Conservation (phyloP, 345 rosid species). For the Odontarrhena argentea region DNA sequence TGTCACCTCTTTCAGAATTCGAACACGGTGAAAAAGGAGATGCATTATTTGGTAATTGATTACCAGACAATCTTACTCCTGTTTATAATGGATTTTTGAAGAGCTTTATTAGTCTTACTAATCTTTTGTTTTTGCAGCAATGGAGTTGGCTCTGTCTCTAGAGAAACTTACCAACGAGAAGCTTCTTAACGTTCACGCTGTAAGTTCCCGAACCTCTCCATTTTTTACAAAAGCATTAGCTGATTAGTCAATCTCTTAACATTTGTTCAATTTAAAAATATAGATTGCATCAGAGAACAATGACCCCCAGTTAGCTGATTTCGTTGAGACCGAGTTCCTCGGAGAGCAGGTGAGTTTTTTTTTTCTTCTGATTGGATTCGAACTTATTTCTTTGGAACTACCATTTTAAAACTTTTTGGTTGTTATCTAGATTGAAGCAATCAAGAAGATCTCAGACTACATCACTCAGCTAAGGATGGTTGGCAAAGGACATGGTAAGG, state of each 20-base stretch:
- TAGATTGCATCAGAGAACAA: conserved; percentile 70
- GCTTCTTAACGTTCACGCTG: conserved; percentile 68
- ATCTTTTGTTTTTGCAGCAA: conserved; percentile 50
- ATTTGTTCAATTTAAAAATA: background rate
- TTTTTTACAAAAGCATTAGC: background rate
- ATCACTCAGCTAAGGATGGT: conserved; percentile 84
- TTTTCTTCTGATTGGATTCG: background rate
- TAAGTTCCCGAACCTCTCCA: conserved; percentile 33
- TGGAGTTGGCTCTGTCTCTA: conserved; percentile 83
- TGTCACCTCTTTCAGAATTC: conserved; percentile 64
- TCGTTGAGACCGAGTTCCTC: conserved; percentile 69
- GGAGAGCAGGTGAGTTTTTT: conserved; percentile 58
- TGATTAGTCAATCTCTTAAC: background rate
- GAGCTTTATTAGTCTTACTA: background rate
- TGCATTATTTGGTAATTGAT: conserved; percentile 60
- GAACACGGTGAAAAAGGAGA: conserved; percentile 77
- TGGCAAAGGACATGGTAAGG: conserved; percentile 90
- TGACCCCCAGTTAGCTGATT: conserved; percentile 73
- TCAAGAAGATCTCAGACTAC: conserved; percentile 79
- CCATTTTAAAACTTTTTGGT: background rate
- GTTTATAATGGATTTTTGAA: no score
- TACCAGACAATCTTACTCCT: no score
- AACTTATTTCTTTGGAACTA: background rate
- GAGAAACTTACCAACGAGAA: conserved; percentile 90
- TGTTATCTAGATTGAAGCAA: conserved; percentile 64